Base-by-base conservation (phyloP, 228 moss, liverwort and hornwort genomes). In the Sphagnum fallax region DNA sequence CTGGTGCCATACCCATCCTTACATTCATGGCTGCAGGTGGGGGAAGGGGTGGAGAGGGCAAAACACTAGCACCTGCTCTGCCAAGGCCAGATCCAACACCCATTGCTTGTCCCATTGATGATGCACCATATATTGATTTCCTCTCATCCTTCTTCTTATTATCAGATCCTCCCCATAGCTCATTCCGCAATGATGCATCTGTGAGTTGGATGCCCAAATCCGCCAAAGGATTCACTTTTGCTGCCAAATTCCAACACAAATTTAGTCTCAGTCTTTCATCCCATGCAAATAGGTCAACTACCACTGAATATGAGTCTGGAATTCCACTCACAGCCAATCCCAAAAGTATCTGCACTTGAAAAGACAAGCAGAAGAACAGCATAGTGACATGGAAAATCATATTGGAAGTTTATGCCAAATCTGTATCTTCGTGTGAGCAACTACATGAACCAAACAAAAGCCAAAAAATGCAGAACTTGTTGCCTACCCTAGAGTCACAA, bases 31-130 rank as follows among this genome's bases (percentile, higher is more conserved):
- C 69, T 50, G 66, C n/a, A 60, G 49, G 9, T 4, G 70, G 55
- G 4, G 73, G 70, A 6, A 59, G 49, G 11, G 73, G 74, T 47
- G 83, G 75, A 73, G 80, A 65, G 6, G 63, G 58, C 65, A 80
- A 79, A 51, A 14, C 64, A 49, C 78, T 78, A 0, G 86, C 83
- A 68, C 55, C 80, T 58, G 67, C 77, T 68, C 77, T 16, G 58
- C 83, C 80, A 57, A 76, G 75, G 69, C 86, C 86, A 71, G 77
- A 80, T 74, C 83, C 86, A 32, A 80, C 83, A 49, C 83, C 86
- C 83, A 83, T 78, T 47, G 86, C 86, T 61, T 48, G 71, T 69
- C 83, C 86, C 83, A 78, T 83, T 50, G 62, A 61, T 32, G 65
- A n/a, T 60, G 78, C 53, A 11, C 83, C 75, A 57, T 79, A 76